Evolutionary conservation across 441 rosid species (phyloP).

Genomic region (Bocquillonia castaneifolia): DNA sequence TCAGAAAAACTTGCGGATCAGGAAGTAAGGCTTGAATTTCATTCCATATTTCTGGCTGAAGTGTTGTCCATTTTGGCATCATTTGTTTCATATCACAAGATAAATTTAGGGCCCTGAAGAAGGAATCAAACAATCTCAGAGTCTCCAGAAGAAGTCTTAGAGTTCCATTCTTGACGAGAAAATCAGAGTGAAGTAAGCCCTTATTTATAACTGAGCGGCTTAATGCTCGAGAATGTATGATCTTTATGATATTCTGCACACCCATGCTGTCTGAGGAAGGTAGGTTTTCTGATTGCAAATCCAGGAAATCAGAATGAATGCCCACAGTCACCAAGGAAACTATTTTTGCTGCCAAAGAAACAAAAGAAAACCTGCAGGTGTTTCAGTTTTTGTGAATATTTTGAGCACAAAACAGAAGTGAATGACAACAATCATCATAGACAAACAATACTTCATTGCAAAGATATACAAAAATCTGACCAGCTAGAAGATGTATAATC

Average conservation of each 20-base stretch:
- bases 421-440: neutral
- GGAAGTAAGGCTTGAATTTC: conserved; percentile 69
- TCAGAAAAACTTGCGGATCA: conserved; percentile 76
- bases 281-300: conserved; percentile 36
- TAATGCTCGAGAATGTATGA: conserved; percentile 71
- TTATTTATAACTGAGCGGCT: conserved; percentile 66
- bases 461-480: conserved; percentile 46
- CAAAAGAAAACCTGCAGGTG: conserved; percentile 73
- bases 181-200: conserved; percentile 84
- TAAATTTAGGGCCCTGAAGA: conserved; percentile 40
- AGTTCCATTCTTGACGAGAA: conserved; percentile 77
- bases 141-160: conserved; percentile 75
- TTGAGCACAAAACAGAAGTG: conserved; percentile 16
- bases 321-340: conserved; percentile 52
- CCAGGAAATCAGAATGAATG: conserved; percentile 53
- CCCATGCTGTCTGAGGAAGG: conserved; percentile 40
- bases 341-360: conserved; percentile 80
- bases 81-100: conserved; percentile 31
- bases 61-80: conserved; percentile 39
- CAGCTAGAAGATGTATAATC: conserved; percentile 74
- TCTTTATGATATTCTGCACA: conserved; percentile 56
- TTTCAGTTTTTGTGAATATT: conserved; percentile 38
- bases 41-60: conserved; percentile 58
- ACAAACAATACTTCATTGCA: neutral
- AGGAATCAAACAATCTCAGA: conserved; percentile 61